phyloP scores from a whole-genome alignment of 2,329 filamentous ascomycete species.

The Aspergillus pseudoterreus region DNA sequence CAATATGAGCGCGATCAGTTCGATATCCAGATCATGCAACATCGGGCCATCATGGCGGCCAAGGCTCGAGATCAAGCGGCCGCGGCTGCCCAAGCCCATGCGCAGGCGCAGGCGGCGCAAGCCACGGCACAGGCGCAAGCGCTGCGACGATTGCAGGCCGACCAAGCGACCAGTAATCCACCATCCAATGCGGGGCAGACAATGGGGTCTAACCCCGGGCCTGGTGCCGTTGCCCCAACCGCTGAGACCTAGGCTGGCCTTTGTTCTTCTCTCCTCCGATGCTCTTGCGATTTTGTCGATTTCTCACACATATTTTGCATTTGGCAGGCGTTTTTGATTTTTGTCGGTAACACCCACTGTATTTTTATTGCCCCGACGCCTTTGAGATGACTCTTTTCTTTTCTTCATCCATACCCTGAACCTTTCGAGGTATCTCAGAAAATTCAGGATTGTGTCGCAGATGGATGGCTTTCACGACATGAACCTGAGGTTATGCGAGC shows the following conservation, averaged over 20 bases:
- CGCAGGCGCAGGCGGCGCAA: conserved; percentile 40
- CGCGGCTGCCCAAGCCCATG: conserved; percentile 41
- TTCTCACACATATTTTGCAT: conserved; percentile 22
- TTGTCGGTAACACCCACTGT: conserved; percentile 14
- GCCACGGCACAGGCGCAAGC: conserved; percentile 36
- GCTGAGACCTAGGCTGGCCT: conserved; percentile 28
- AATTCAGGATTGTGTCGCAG: conserved; percentile 19
- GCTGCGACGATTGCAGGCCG: conserved; percentile 34
- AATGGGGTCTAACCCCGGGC: conserved; percentile 28
- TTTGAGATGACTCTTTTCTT: conserved; percentile 3
- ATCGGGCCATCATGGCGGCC: conserved; percentile 49
- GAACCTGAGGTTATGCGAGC: conserved; percentile 23
- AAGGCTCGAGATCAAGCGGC: conserved; percentile 41
- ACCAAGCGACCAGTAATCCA: conserved; percentile 28
- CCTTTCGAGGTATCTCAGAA: conserved; percentile 14
- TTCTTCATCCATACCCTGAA: conserved; percentile 6
- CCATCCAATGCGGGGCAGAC: conserved; percentile 18
- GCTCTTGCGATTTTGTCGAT: conserved; percentile 14
- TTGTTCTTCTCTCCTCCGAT: conserved; percentile 15
- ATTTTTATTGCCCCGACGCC: conserved; percentile 23
- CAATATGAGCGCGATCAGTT: conserved; percentile 73
- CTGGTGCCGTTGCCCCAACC: conserved; percentile 24
- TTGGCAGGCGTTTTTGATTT: conserved; percentile 30
- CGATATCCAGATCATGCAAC: conserved; percentile 54
- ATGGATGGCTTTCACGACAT: conserved; percentile 19